These are phyloP conservation scores for Moesziomyces parantarcticus DNA, from an alignment of 1,284 basidiomycete genomes.

Conservation along the genomic window DNA sequence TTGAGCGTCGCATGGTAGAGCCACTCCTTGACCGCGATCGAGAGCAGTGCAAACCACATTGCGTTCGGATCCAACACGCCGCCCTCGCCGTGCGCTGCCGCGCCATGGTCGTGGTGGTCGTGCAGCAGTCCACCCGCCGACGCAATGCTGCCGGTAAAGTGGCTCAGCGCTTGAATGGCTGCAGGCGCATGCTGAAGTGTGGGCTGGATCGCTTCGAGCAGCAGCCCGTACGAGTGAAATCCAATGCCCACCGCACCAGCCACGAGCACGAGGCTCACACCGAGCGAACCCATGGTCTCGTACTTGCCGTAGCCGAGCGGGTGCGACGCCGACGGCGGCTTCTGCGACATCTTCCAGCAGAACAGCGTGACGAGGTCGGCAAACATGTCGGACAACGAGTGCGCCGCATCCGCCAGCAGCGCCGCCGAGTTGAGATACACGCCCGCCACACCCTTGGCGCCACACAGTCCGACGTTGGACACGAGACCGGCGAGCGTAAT, in stretches of 20 bases:
- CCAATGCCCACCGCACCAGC: slow-evolving; percentile 89
- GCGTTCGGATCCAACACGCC: slow-evolving; percentile 87
- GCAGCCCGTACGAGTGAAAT: slow-evolving; percentile 86
- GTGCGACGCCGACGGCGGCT: slow-evolving; percentile 79
- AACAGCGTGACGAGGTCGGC: slow-evolving; percentile 93
- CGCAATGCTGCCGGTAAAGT: slow-evolving; percentile 72
- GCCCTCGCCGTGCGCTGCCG: slow-evolving; percentile 31
- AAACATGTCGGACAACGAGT: slow-evolving; percentile 85
- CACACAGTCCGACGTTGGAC: slow-evolving; percentile 84
- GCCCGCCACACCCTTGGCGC: slow-evolving; percentile 77
- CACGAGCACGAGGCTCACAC: slow-evolving; percentile 81
- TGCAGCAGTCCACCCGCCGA: slow-evolving; percentile 72
- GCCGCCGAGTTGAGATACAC: slow-evolving; percentile 79
- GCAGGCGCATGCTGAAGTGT: slow-evolving; percentile 72
- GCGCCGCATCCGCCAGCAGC: slow-evolving; percentile 92
- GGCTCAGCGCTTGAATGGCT: slow-evolving; percentile 73
- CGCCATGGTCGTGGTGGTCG: slow-evolving; percentile 71
- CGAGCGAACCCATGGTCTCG: slow-evolving; percentile 88
- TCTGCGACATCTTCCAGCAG: slow-evolving; percentile 87
- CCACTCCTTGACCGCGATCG: slow-evolving; percentile 89
- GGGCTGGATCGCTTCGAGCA: slow-evolving; percentile 75
- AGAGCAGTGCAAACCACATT: slow-evolving; percentile 90
- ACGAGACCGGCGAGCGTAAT: slow-evolving; percentile 76
- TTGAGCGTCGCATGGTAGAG: slow-evolving; percentile 75
- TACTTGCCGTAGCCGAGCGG: slow-evolving; percentile 90